Conservation (phyloP, 2,329 filamentous ascomycete genomes). For the Beauveria asiatica region DNA sequence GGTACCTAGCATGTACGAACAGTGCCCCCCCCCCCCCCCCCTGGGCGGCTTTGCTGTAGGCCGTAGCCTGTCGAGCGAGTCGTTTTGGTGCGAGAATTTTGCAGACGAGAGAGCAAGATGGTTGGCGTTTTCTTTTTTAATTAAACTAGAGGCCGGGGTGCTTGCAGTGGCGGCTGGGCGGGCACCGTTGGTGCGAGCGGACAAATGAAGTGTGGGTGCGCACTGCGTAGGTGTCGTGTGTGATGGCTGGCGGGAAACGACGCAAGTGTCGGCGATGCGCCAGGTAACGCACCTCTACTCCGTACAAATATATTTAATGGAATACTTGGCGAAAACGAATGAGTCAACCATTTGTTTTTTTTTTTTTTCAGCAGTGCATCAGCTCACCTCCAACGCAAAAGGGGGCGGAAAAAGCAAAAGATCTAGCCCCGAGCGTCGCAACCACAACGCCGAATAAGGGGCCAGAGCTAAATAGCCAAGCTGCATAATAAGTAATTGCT, state of each 20-base stretch:
- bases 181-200: not conserved
- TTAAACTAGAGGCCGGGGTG: conserved; percentile 1
- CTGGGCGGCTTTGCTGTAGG: too few relatives aligned
- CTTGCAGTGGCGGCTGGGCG: not conserved
- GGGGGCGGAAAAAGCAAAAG: not conserved
- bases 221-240: not conserved
- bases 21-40: too few relatives aligned
- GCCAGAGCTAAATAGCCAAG: not conserved
- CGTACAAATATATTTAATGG: not conserved
- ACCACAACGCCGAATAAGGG: not conserved
- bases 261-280: not conserved
- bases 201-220: not conserved
- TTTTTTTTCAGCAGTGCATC: too few relatives aligned
- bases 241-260: not conserved
- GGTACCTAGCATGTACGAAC: not conserved
- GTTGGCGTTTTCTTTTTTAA: not conserved
- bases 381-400: not conserved
- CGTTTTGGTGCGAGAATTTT: too few relatives aligned
- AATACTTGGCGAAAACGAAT: not conserved
- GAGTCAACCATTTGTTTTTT: too few relatives aligned
- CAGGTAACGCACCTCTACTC: not conserved
- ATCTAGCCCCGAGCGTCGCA: not conserved
- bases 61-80: too few relatives aligned
- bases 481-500: too few relatives aligned
- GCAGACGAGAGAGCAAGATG: not conserved